These are phyloP conservation scores for Hyphopichia buzzinii DNA, from an alignment of 1,139 yeast genomes.

Conservation along the genomic window DNA sequence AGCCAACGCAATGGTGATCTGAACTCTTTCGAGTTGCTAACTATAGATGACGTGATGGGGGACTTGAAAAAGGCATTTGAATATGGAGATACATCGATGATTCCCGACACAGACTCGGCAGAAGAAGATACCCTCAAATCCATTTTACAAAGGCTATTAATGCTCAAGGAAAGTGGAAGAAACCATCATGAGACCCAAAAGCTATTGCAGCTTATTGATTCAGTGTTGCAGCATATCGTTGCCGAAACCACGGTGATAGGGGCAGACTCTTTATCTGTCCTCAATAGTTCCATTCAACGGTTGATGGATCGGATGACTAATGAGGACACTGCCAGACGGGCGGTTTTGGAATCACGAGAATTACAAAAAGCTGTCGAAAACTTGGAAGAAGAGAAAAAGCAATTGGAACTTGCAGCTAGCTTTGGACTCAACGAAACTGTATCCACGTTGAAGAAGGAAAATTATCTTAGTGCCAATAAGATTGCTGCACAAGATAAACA, in stretches of 20 bases:
- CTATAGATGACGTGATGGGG: slow-evolving; percentile 20
- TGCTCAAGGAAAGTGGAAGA: slow-evolving; percentile 23
- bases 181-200: slow-evolving; percentile 21
- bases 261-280: slow-evolving; percentile 23
- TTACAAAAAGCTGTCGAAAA: slow-evolving; percentile 19
- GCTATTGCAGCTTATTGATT: slow-evolving; percentile 27
- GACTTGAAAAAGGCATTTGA: slow-evolving; percentile 12
- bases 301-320: slow-evolving; percentile 33
- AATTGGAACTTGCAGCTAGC: slow-evolving; percentile 21
- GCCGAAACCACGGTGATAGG: slow-evolving; percentile 24
- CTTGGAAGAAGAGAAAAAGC: slow-evolving; percentile 25
- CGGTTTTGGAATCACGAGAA: slow-evolving; percentile 29
- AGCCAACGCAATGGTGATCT: slow-evolving; percentile 16
- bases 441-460: slow-evolving; percentile 17
- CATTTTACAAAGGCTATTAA: slow-evolving; percentile 24
- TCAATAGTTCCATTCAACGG: slow-evolving; percentile 33
- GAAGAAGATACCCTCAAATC: slow-evolving; percentile 12
- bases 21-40: slow-evolving; percentile 10
- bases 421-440: slow-evolving; percentile 19
- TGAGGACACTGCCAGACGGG: slow-evolving; percentile 34
- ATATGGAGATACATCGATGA: slow-evolving; percentile 1
- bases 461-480: slow-evolving; percentile 17
- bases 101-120: slow-evolving; percentile 7
- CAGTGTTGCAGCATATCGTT: slow-evolving; percentile 30
- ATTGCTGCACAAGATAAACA: slow-evolving; percentile 27